These are phyloP conservation scores for Acanthamoeba divionensis DNA, from an alignment of 208 protist species.

Conservation along the genomic window DNA sequence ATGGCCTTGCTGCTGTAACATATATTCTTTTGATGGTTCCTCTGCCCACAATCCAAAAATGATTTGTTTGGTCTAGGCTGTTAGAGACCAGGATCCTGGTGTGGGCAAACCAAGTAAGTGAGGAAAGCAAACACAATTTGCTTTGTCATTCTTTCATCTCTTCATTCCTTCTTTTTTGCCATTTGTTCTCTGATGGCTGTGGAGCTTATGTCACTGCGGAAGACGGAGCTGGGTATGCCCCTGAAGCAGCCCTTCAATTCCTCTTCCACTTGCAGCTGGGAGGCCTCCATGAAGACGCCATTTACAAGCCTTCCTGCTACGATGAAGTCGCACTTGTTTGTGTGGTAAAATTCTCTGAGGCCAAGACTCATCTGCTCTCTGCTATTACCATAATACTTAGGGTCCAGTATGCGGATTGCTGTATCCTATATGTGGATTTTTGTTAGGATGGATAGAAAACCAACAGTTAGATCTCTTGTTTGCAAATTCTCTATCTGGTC, in stretches of 20 bases:
- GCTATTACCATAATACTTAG: conserved; percentile 16
- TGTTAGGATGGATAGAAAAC: neutral
- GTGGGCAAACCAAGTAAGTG: neutral
- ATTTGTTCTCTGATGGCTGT: neutral
- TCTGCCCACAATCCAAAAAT: no score
- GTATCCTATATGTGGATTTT: neutral
- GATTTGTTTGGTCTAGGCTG: no score
- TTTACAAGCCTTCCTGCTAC: neutral
- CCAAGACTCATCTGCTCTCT: neutral
- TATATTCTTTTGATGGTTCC: no score
- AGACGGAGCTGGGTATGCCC: neutral
- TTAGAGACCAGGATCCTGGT: neutral
- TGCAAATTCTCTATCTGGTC: neutral
- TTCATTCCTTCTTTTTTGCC: no score
- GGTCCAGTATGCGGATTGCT: neutral
- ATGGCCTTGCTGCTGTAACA: no score
- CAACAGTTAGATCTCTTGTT: neutral
- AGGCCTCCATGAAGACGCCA: neutral
- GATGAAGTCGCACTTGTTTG: neutral
- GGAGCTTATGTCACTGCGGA: conserved; percentile 27
- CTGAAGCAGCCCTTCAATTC: neutral
- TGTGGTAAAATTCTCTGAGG: neutral
- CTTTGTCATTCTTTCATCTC: no score
- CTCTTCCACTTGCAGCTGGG: neutral
- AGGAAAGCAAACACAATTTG: no score